Evolutionary conservation across 345 rosid genomes (phyloP).

Genomic region (Excoecaria cochinchinensis): DNA sequence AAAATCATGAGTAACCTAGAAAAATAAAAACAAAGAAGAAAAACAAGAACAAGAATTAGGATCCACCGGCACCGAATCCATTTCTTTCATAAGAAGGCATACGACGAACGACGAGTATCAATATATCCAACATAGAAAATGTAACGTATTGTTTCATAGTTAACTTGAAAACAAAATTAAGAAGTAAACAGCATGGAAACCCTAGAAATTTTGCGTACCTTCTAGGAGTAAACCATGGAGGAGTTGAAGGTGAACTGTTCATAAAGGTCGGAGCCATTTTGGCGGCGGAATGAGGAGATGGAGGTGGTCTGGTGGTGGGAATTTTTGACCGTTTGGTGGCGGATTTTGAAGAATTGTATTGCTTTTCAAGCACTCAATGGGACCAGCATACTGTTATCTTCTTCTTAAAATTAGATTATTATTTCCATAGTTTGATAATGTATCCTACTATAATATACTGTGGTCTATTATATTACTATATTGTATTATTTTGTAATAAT

Average conservation of each 20-base stretch:
- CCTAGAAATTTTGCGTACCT: conserved; percentile 27
- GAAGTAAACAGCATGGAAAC: too few relatives aligned
- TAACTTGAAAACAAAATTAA: background rate
- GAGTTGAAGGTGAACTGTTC: conserved; percentile 24
- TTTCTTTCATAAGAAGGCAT: background rate
- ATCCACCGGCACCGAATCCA: background rate
- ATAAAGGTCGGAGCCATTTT: conserved; percentile 27
- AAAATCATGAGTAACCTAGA: conserved; percentile 23
- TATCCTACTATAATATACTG: too few relatives aligned
- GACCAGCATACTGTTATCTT: background rate
- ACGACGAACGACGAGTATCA: background rate
- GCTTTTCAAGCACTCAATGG: background rate
- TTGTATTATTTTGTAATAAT: too few relatives aligned
- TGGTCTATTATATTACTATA: too few relatives aligned
- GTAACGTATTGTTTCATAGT: background rate
- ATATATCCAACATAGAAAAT: background rate
- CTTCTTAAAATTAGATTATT: too few relatives aligned
- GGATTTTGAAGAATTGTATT: background rate
- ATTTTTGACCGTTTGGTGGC: background rate
- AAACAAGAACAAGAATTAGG: background rate
- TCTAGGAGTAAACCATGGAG: conserved; percentile 61
- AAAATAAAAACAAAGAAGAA: background rate
- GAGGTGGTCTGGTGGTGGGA: background rate
- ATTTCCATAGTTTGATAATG: too few relatives aligned
- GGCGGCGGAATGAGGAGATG: background rate